Base-by-base conservation (phyloP, 192 early-diverging fungal genomes). In the Obelidium mucronatum region DNA sequence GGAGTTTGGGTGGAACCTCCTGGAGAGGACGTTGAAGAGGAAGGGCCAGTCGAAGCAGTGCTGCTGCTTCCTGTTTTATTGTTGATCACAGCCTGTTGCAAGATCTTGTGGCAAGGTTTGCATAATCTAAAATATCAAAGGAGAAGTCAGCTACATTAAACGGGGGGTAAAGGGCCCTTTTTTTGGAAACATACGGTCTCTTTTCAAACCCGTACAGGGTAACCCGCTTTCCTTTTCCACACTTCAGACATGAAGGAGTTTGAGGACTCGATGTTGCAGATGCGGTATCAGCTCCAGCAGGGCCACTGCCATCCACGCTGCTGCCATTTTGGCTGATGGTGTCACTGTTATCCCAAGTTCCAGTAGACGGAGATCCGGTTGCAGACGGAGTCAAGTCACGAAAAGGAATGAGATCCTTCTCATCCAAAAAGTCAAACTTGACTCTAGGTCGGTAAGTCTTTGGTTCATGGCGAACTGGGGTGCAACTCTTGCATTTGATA, bases 401-500 rank as follows among this genome's bases (percentile, higher is more conserved):
- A 28, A 5, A 48, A 4, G 40, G 48, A 40, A 52, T 4, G 5
- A 68, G 26, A 30, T 51, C 66, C 30, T 30, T 24, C 8, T 19
- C 40, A 24, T 22, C 35, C 35, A 71, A 53, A 31, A 22, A 17
- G 15, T 53, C 69, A 8, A 56, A n/a, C 26, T 67, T 77, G 13
- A 58, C 39, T 28, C 76, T 34, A 17, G 76, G 66, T 39, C 65
- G 51, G 56, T 70, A 77, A 15, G 52, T 24, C 35, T 56, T 36
- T 5, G 67, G 39, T 56, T 34, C 28, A 6, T 67, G 52, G 19
- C 56, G 36, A 28, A 35, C 76, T 3, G 76, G 65, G 30, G 76
- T 77, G 67, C 67, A 77, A 33, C 22, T 56, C 54, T 70, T 68
- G 76, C 76, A 77, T 58, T 77, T 70, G 48, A 69, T 60, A 2